Percentiles rank a stretch among this genome's conserved stretches.
Evolutionary conservation across 495 filamentous ascomycete genomes (phyloP).

Genomic region (Xylaria sp.): DNA sequence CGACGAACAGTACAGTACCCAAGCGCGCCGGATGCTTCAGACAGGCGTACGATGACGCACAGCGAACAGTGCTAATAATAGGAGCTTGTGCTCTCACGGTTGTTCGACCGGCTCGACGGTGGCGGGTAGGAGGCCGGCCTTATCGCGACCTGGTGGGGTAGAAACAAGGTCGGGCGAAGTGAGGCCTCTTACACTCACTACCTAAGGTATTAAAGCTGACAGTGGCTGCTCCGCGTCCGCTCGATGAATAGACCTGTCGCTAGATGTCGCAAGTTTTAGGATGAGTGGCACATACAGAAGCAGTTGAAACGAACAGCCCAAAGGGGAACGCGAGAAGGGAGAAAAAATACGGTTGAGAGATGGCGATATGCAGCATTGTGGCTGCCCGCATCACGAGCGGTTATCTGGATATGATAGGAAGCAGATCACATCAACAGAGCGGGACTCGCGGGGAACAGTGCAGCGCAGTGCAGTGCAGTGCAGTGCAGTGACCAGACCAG

Average conservation of each 20-base stretch:
- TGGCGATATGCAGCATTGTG: background rate
- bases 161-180: background rate
- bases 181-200: conserved; percentile 7
- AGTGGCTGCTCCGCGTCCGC: background rate
- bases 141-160: conserved; percentile 26
- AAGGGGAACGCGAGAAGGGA: background rate
- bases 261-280: background rate
- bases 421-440: background rate
- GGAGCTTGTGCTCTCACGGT: background rate
- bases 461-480: background rate
- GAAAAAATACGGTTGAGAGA: background rate
- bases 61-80: background rate
- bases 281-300: background rate
- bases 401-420: background rate
- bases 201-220: background rate
- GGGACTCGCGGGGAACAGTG: conserved; percentile 18
- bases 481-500: background rate
- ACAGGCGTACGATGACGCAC: conserved; percentile 18
- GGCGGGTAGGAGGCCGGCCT: conserved; percentile 8
- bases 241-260: background rate
- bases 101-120: background rate
- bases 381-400: conserved; percentile 13
- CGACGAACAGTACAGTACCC: background rate
- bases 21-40: background rate
- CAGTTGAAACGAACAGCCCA: background rate